Conservation (phyloP, 2,329 filamentous ascomycete species). For the Aspergillus hiratsukae region DNA sequence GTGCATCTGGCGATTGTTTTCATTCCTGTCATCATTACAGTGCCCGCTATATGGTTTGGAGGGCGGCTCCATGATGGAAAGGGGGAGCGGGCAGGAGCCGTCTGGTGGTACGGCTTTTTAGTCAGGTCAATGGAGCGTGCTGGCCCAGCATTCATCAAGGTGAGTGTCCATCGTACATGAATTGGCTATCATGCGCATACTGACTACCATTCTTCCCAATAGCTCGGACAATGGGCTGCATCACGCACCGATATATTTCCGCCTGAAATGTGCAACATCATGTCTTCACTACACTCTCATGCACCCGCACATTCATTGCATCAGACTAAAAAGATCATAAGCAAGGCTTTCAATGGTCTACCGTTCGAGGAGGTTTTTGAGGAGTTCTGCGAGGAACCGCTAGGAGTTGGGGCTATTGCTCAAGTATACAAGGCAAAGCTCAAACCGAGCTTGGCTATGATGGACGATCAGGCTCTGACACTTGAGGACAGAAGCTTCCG, state of each 20-base stretch:
- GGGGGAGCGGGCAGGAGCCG: slow-evolving; percentile 71
- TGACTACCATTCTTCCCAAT: slow-evolving; percentile 3
- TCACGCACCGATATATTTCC: slow-evolving; percentile 96
- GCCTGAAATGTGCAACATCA: slow-evolving; percentile 80
- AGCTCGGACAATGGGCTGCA: slow-evolving; percentile 97
- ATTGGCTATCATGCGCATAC: neutral
- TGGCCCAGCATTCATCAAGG: slow-evolving; percentile 96
- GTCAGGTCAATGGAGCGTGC: slow-evolving; percentile 87
- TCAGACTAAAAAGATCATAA: slow-evolving; percentile 73
- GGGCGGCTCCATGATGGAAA: slow-evolving; percentile 57
- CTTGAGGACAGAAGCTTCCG: slow-evolving; percentile 55
- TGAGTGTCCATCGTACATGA: slow-evolving; percentile 32
- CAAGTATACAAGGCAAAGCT: slow-evolving; percentile 97
- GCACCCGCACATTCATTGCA: slow-evolving; percentile 85
- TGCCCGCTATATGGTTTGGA: slow-evolving; percentile 80
- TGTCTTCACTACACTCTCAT: slow-evolving; percentile 93
- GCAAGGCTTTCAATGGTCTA: slow-evolving; percentile 74
- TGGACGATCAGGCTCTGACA: slow-evolving; percentile 53
- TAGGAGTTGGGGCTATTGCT: slow-evolving; percentile 93
- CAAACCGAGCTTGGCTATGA: slow-evolving; percentile 68
- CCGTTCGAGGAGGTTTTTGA: slow-evolving; percentile 89
- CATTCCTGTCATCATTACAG: slow-evolving; percentile 75
- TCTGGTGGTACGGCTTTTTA: slow-evolving; percentile 93
- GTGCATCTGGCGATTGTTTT: slow-evolving; percentile 84
- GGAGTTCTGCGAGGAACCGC: slow-evolving; percentile 82